phyloP scores from a whole-genome alignment of 1,139 yeast genomes.

The Candida gigantensis region DNA sequence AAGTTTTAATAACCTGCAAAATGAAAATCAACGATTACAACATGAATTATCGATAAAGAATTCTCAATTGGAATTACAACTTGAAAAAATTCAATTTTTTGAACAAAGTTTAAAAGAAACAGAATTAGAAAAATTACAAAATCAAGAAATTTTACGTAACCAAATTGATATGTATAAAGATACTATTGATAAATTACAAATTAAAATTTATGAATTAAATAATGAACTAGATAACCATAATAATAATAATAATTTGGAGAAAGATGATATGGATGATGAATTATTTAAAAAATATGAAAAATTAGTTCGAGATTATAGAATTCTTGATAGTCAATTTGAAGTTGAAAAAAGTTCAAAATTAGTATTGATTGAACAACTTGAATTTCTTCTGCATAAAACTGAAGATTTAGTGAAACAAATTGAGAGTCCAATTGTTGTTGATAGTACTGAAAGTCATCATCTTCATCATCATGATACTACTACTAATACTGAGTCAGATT shows the following conservation, averaged over 20 bases:
- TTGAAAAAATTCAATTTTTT: constrained; percentile 20
- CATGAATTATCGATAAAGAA: constrained; percentile 22
- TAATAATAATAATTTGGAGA: too few species aligned
- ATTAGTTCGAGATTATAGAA: constrained; percentile 38
- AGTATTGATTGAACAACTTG: constrained; percentile 56
- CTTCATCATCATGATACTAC: too few species aligned
- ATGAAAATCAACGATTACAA: constrained; percentile 26
- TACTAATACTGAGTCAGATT: background rate
- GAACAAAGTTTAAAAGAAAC: constrained; percentile 23
- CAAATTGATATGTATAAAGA: constrained; percentile 35
- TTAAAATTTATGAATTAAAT: constrained; percentile 27
- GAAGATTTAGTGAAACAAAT: constrained; percentile 22
- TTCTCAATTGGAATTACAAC: constrained; percentile 20
- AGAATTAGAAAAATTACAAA: constrained; percentile 25
- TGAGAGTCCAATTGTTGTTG: constrained; percentile 6
- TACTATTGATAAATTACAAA: constrained; percentile 32
- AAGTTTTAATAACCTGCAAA: constrained; percentile 20
- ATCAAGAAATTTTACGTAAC: constrained; percentile 29
- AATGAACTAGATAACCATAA: constrained; percentile 21
- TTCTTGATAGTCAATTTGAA: constrained; percentile 43
- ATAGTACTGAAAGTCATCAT: background rate
- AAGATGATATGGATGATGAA: constrained; percentile 7
- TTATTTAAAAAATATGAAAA: constrained; percentile 29
- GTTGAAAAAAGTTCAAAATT: constrained; percentile 53
- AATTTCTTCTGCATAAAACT: constrained; percentile 45